These are phyloP conservation scores for Tulasnella sp. DNA, from an alignment of 768 basidiomycete genomes.

Conservation along the genomic window DNA sequence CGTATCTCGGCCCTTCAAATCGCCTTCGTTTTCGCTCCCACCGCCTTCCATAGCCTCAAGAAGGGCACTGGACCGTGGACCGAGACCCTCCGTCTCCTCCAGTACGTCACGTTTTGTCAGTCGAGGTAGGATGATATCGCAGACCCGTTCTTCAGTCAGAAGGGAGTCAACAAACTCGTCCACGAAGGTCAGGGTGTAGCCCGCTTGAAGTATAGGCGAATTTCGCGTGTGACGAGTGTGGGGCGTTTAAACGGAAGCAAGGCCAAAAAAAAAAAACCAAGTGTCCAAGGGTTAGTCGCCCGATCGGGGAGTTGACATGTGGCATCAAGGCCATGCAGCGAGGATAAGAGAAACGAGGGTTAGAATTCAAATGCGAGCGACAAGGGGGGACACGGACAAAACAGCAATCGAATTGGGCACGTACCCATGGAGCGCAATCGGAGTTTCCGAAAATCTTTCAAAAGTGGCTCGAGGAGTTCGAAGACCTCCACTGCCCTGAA, in stretches of 20 bases:
- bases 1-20: background rate
- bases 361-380: background rate
- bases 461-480: conserved; percentile 82
- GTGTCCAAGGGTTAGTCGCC: too few species aligned
- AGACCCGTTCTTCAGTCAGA: conserved; percentile 80
- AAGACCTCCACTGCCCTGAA: conserved; percentile 85
- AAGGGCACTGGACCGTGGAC: conserved; percentile 74
- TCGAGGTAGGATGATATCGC: conserved; percentile 92
- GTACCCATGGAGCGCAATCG: conserved; percentile 68
- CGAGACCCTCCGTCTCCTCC: conserved; percentile 87
- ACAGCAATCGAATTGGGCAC: conserved; percentile 23
- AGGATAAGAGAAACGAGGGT: background rate
- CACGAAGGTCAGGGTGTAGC: conserved; percentile 75
- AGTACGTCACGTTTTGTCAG: conserved; percentile 72
- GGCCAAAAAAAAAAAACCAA: background rate
- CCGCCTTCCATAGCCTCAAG: conserved; percentile 69
- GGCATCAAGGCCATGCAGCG: background rate
- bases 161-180: conserved; percentile 86
- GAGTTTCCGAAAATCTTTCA: conserved; percentile 89
- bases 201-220: conserved; percentile 51
- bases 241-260: background rate
- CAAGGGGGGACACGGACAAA: too few species aligned
- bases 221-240: background rate
- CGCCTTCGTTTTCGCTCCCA: conserved; percentile 3
- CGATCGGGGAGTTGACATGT: too few species aligned